phyloP scores from a whole-genome alignment of 2,329 filamentous ascomycete genomes.

The Neonectria sp. region DNA sequence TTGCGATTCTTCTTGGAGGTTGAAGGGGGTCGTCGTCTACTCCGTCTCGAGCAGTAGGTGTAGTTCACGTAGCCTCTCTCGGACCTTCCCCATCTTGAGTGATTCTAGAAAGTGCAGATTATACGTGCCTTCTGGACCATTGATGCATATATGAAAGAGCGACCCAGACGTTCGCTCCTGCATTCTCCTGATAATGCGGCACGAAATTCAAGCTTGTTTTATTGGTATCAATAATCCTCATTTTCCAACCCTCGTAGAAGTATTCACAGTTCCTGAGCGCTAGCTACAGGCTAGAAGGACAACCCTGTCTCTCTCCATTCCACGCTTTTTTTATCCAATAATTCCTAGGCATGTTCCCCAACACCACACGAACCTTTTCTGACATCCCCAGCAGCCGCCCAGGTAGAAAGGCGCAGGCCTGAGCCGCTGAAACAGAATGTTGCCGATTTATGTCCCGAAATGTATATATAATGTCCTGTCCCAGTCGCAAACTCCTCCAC shows the following conservation, averaged over 20 bases:
- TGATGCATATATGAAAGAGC: background rate
- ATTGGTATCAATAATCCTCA: conserved; percentile 20
- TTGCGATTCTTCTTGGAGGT: background rate
- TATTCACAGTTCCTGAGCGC: conserved; percentile 24
- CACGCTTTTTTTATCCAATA: conserved; percentile 4
- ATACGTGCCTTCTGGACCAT: background rate
- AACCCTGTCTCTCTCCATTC: background rate
- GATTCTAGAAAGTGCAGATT: background rate
- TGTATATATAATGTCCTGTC: conserved; percentile 33
- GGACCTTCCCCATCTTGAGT: background rate
- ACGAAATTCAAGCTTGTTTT: conserved; percentile 1
- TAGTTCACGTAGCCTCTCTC: background rate
- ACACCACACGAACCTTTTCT: conserved; percentile 38
- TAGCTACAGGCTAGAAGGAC: conserved; percentile 14
- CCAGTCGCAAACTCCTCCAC: conserved; percentile 37
- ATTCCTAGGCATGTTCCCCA: conserved; percentile 28
- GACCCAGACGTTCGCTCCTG: background rate
- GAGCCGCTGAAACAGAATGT: conserved; percentile 14
- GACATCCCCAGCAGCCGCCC: conserved; percentile 9
- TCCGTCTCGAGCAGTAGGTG: background rate
- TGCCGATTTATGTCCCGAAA: conserved; percentile 31
- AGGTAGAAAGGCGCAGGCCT: conserved; percentile 11
- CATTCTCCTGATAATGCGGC: background rate
- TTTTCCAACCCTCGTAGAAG: conserved; percentile 10
- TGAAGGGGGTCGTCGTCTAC: too few relatives aligned